phyloP scores from a whole-genome alignment of 2,329 filamentous ascomycete genomes.

The Trichoderma sp. region DNA sequence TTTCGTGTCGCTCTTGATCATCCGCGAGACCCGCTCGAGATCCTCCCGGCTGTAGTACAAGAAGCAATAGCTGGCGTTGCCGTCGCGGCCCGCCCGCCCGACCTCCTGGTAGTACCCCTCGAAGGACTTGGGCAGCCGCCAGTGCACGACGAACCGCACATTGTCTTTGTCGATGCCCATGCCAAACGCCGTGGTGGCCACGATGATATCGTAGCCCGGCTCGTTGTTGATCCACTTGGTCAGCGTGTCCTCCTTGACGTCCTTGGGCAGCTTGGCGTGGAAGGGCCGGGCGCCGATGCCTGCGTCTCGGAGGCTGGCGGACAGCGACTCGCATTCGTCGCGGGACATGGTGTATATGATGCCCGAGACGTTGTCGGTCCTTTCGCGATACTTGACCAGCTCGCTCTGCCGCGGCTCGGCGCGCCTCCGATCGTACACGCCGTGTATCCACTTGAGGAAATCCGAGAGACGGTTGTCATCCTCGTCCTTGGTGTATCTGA shows the following conservation, averaged over 20 bases:
- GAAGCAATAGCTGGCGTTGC: constrained; percentile 82
- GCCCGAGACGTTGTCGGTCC: constrained; percentile 67
- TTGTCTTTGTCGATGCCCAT: constrained; percentile 98
- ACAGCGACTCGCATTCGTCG: constrained; percentile 72
- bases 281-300: constrained; percentile 75
- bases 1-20: constrained; percentile 53
- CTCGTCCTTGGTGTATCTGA: constrained; percentile 78
- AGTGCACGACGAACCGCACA: constrained; percentile 92
- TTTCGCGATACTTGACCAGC: constrained; percentile 55
- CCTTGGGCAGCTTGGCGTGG: constrained; percentile 68
- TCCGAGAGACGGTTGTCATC: constrained; percentile 71
- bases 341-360: constrained; percentile 80
- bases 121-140: constrained; percentile 90
- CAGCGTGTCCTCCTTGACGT: constrained; percentile 71
- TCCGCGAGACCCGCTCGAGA: constrained; percentile 68
- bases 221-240: constrained; percentile 72
- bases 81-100: constrained; percentile 85
- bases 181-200: constrained; percentile 93
- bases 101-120: constrained; percentile 97
- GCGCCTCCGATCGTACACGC: constrained; percentile 70
- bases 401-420: constrained; percentile 61
- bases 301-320: constrained; percentile 64
- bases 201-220: constrained; percentile 83
- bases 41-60: constrained; percentile 91
- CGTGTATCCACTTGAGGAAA: constrained; percentile 74